Evolutionary conservation across 257 asterid species (phyloP).

Genomic region (Scutellaria minor): DNA sequence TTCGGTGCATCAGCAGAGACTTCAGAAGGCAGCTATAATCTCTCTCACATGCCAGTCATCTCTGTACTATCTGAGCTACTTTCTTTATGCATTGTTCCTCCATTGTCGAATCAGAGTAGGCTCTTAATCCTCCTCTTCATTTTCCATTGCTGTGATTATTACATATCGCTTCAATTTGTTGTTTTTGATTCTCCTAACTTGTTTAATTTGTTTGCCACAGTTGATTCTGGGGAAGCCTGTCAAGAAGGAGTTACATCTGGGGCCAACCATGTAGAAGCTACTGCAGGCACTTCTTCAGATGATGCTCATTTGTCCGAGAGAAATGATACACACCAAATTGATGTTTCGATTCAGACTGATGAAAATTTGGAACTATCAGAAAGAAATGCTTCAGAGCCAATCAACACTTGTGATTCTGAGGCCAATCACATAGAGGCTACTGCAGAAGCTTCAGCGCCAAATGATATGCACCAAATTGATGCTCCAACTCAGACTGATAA

Average conservation of each 20-base stretch:
- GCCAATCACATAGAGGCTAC: no score
- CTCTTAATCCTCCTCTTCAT: slow-evolving; percentile 22
- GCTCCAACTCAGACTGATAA: slow-evolving; percentile 21
- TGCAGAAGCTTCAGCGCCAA: no score
- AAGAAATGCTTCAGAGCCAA: slow-evolving; percentile 33
- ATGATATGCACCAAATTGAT: slow-evolving; percentile 23
- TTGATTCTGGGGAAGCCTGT: slow-evolving; percentile 29
- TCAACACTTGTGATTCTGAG: no score
- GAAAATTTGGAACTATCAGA: slow-evolving; percentile 33
- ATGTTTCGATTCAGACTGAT: slow-evolving; percentile 22
- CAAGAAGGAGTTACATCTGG: slow-evolving; percentile 33
- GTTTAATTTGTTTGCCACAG: slow-evolving; percentile 41
- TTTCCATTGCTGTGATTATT: background rate
- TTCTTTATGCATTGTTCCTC: slow-evolving; percentile 44
- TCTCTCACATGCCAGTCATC: slow-evolving; percentile 50
- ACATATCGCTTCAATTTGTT: background rate
- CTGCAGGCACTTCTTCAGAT: slow-evolving; percentile 28
- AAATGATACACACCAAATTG: slow-evolving; percentile 6
- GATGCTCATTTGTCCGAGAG: slow-evolving; percentile 25
- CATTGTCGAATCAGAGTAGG: slow-evolving; percentile 54
- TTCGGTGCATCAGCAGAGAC: slow-evolving; percentile 34
- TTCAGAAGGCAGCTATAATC: slow-evolving; percentile 33
- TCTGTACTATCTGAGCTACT: slow-evolving; percentile 59
- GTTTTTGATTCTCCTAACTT: slow-evolving; percentile 27
- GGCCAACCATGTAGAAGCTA: slow-evolving; percentile 32